Evolutionary conservation across 192 early-diverging fungal species (phyloP).

Genomic region (Backusella morwellensis): DNA sequence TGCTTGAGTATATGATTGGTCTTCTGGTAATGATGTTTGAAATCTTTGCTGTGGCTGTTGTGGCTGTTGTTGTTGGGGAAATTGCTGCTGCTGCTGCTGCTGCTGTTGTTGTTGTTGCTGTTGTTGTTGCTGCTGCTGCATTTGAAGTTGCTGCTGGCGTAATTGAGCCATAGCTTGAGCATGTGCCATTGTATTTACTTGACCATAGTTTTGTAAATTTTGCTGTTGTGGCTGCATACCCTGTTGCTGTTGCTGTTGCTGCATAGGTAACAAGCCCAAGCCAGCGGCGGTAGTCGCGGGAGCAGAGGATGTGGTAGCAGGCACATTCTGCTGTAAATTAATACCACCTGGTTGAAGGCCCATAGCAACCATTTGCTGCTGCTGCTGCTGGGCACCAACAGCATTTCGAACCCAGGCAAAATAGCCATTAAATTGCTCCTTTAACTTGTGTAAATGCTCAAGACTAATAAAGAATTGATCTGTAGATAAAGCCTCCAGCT

Average conservation of each 20-base stretch:
- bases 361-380: constrained; percentile 7
- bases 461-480: constrained; percentile 45
- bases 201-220: neutral
- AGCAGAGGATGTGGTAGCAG: neutral
- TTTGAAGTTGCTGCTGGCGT: neutral
- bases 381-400: constrained; percentile 13
- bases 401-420: constrained; percentile 45
- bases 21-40: neutral
- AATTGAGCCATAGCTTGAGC: neutral
- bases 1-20: neutral
- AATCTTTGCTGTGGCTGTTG: neutral
- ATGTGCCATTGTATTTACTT: neutral
- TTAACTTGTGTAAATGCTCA: constrained; percentile 43
- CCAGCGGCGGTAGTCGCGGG: neutral
- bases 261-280: neutral
- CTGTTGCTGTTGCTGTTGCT: neutral
- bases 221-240: neutral
- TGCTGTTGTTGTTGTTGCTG: neutral
- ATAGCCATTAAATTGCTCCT: constrained; percentile 45
- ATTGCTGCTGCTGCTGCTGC: neutral
- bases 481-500: constrained; percentile 40
- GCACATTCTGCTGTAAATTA: constrained; percentile 14
- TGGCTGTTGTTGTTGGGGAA: neutral
- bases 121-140: neutral
- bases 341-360: neutral